Evolutionary conservation across 768 basidiomycete species (phyloP), one percentile per base, ranked within the genome.

Genomic region (Termitomyces eurrhizus): DNA sequence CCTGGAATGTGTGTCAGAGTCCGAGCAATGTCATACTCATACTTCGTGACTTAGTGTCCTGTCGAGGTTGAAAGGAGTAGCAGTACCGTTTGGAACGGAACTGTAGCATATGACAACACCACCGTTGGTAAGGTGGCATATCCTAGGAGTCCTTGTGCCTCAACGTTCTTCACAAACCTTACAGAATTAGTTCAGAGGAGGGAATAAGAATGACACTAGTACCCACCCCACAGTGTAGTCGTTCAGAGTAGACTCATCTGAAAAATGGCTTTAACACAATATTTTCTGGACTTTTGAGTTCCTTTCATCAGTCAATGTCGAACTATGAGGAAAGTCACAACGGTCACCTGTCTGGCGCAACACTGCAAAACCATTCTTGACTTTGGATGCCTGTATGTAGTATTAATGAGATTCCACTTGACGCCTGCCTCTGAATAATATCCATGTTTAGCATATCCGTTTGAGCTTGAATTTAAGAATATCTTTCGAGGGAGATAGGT

Each of bases 21-120:
- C 80, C 80, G 49, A 79, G 80, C 81, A 83, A 65, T 82, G 80
- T 4, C 81, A 78, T 9, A n/a, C n/a, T n/a, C n/a, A n/a, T n/a
- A 74, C 73, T 65, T 83, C 81, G 65, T 83, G 82, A 13, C 75
- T 76, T n/a, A 79, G 64, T 2, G 80, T 83, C 62, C 75, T 67
- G 3, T 75, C 76, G 66, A 75, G 69, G 65, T 83, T 76, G 63
- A 78, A 82, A 66, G 75, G 70, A 12, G 58, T 44, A 9, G 48
- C 37, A 3, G 37, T 58, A 37, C 48, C 48, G 5, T 39, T 51
- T 2, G 48, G 26, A 18, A 48, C 36, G 8, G 57, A 58, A 7
- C 57, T 58, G 35, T 51, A 48, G 29, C 46, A 37, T 26, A 66
- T 84, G 76, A 77, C 77, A 36, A 81, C 75, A n/a, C 82, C 82